Base-by-base conservation (phyloP, 2,329 filamentous ascomycete genomes). In the Lecanosticta acicola region DNA sequence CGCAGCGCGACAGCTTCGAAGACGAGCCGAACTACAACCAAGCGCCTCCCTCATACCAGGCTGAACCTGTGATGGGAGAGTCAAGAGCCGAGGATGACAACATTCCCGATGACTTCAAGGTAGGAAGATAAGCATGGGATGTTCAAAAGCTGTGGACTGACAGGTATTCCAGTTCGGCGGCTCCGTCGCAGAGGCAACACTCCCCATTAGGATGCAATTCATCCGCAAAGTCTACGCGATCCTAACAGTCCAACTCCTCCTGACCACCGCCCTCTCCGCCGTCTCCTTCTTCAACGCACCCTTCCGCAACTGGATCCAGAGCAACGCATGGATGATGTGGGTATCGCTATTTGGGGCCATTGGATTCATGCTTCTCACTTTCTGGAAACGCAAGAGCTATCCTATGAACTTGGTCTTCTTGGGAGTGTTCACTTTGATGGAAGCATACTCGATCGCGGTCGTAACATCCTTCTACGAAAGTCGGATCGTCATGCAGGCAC, bases 91-190 rank as follows among this genome's bases (percentile, higher is more conserved):
- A 90, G 68, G 81, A 90, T 64, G 91, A 96, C 70, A 94, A 96
- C 63, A 66, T 97, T 36, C 91, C 91, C 1, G 91, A 97, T 72
- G 91, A 97, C 70, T 97, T 97, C 81, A 97, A 96, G 78, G 84
- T 87, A 36, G 13, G 14, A 3, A 32, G 4, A 21, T 4, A 19
- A 5, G 16, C 35, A 29, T 19, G 5, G 2, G 4, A 14, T 14
- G 3, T 34, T 14, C 8, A 38, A 21, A 3, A 18, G 5, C 5
- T 18, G 19, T 33, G 42, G 43, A 45, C 51, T 56, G 46, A 41
- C 21, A 21, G 3, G 20, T 29, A 8, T 20, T 3, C 48, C 63
- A 88, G 86, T 97, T 94, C 64, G 93, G 91, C 59, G 90, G 89
- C 51, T 88, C 84, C 14, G 90, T 97, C 49, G 84, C 90, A 56